phyloP scores from a whole-genome alignment of 2,329 filamentous ascomycete species.

The Penicillium brevicompactum region DNA sequence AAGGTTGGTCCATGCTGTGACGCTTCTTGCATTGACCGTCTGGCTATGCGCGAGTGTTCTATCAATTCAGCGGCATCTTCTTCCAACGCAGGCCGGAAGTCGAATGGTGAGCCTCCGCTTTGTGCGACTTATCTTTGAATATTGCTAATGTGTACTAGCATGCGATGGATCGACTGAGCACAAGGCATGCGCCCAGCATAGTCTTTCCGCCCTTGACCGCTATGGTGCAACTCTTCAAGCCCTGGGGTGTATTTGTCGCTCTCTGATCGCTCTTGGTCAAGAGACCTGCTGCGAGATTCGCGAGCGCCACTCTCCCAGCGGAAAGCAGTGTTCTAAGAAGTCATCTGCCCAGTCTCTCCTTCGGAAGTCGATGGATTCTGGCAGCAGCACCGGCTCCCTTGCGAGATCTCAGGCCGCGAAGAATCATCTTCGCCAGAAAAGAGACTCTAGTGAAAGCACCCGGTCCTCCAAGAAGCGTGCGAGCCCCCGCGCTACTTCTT shows the following conservation, averaged over 20 bases:
- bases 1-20: conserved; percentile 48
- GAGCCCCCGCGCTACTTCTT: neutral
- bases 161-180: neutral
- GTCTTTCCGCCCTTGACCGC: conserved; percentile 35
- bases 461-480: neutral
- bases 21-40: conserved; percentile 45
- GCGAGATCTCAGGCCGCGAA: neutral
- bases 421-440: neutral
- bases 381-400: neutral
- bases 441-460: neutral
- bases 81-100: neutral
- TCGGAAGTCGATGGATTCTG: conserved; percentile 15
- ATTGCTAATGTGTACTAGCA: neutral
- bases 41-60: conserved; percentile 48
- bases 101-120: neutral
- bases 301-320: conserved; percentile 6
- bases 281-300: conserved; percentile 53
- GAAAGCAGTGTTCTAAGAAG: conserved; percentile 4
- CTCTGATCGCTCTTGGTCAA: conserved; percentile 54
- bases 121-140: neutral
- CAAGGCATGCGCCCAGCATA: conserved; percentile 43
- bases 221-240: conserved; percentile 51
- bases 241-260: conserved; percentile 58
- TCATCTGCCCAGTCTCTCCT: conserved; percentile 1
- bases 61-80: neutral